Evolutionary conservation across 176 grass and related monocot species (phyloP).

Genomic region (Phyllostachys edulis): DNA sequence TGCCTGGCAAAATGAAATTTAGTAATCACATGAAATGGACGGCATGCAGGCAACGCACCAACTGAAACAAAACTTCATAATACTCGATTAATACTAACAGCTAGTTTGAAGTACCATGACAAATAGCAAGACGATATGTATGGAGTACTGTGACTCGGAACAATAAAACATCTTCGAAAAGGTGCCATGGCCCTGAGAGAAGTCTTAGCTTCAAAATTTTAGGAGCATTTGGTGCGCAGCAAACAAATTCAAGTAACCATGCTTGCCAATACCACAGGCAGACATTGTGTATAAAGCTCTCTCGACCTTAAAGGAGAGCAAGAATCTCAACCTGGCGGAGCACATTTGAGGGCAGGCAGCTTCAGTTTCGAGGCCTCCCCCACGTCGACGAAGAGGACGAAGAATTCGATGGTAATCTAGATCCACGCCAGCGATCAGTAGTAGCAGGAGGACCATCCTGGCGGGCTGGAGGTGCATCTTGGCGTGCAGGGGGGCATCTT

Average conservation of each 20-base stretch:
- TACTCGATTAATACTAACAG: not conserved
- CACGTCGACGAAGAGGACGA: conserved; percentile 8
- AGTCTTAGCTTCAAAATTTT: conserved; percentile 43
- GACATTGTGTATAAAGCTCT: not conserved
- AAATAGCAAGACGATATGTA: not conserved
- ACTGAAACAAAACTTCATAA: not conserved
- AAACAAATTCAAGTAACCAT: conserved; percentile 34
- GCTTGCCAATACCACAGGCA: not conserved
- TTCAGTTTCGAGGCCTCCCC: conserved; percentile 45
- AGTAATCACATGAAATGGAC: no score
- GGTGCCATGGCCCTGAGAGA: not conserved
- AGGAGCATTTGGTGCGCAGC: not conserved
- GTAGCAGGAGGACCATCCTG: conserved; percentile 23
- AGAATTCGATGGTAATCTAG: conserved; percentile 25
- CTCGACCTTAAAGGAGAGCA: not conserved
- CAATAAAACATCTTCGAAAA: not conserved
- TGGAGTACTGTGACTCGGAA: not conserved
- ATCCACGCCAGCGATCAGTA: conserved; percentile 41
- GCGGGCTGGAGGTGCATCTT: conserved; percentile 15
- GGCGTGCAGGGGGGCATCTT: conserved; percentile 24
- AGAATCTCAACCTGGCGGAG: conserved; percentile 2
- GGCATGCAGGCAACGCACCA: not conserved
- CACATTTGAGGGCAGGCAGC: not conserved
- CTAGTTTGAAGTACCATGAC: not conserved
- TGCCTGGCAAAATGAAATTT: not conserved